Evolutionary conservation across 1,139 yeast genomes (phyloP).

Genomic region (Candida dubliniensis): DNA sequence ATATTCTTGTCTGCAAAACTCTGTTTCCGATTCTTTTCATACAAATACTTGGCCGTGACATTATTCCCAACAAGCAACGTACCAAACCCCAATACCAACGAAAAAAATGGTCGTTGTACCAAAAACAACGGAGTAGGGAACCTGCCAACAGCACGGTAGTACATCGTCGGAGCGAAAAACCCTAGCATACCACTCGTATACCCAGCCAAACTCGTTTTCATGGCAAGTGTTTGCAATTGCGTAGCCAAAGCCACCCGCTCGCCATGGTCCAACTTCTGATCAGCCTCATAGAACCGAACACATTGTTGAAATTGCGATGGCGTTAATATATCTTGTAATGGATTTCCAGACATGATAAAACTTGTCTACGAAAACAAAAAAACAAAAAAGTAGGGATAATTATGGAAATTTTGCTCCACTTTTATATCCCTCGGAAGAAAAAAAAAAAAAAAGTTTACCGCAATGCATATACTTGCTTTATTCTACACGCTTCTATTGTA

Average conservation of each 20-base stretch:
- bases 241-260: slow-evolving; percentile 35
- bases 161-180: slow-evolving; percentile 29
- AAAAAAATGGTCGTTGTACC: slow-evolving; percentile 34
- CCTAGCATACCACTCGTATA: slow-evolving; percentile 25
- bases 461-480: background rate
- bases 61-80: slow-evolving; percentile 27
- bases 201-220: slow-evolving; percentile 29
- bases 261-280: slow-evolving; percentile 28
- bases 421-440: background rate
- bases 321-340: slow-evolving; percentile 17
- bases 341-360: slow-evolving; percentile 6
- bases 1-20: slow-evolving; percentile 6
- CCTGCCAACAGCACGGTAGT: slow-evolving; percentile 13
- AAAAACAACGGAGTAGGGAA: slow-evolving; percentile 8
- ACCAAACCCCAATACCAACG: slow-evolving; percentile 33
- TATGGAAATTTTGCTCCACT: background rate
- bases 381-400: background rate
- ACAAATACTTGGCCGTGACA: slow-evolving; percentile 25
- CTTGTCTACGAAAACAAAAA: background rate
- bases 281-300: slow-evolving; percentile 45
- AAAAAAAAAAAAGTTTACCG: background rate
- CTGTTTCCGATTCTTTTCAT: slow-evolving; percentile 15
- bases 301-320: slow-evolving; percentile 36
- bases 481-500: slow-evolving; percentile 19
- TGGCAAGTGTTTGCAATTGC: slow-evolving; percentile 29